Base-by-base conservation (phyloP, 108 stramenopile species). In the Cyclostephanos tholiformis region DNA sequence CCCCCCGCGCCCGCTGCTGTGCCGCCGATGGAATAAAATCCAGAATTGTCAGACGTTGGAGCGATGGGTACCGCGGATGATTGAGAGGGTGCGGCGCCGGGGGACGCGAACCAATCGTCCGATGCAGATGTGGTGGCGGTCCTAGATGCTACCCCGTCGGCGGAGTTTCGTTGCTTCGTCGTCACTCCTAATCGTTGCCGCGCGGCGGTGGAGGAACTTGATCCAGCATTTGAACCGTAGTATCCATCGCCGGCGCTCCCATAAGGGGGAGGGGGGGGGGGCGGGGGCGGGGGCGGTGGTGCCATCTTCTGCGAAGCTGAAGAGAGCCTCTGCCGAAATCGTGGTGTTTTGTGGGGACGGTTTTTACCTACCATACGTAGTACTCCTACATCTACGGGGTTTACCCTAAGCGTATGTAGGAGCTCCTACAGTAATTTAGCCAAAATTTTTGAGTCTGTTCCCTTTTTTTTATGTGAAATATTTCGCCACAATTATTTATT, bases 161-260 rank as follows among this genome's bases (percentile, higher is more conserved):
- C 39, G 25, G 60, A 6, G 17, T 59, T 51, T 71, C 52, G 32
- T 49, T 60, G 52, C 29, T 39, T 19, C 13, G 43, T n/a, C n/a
- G 56, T 13, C n/a, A n/a, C n/a, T 20, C 68, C 67, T 52, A 69
- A 32, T n/a, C 61, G 59, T 29, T 77, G 69, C 32, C 76, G 63
- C 26, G 63, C 55, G 12, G 66, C 59, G 7, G 51, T 26, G 29
- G 76, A 64, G 30, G 76, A 77, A n/a, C 63, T 49, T 22, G 67
- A 60, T 26, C 61, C 58, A 10, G 76, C 53, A 29, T 46, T 77
- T 16, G 76, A 70, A 50, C 62, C 35, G 76, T 77, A 77, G 61
- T 77, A 77, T 26, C 65, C 58, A n/a, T 63, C 62, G 14, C 58
- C 44, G 27, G 60, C 51, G 36, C 36, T 12, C 50, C 13, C 26